Base-by-base conservation (phyloP, 2,329 filamentous ascomycete species). In the Fusarium oligoseptatum region DNA sequence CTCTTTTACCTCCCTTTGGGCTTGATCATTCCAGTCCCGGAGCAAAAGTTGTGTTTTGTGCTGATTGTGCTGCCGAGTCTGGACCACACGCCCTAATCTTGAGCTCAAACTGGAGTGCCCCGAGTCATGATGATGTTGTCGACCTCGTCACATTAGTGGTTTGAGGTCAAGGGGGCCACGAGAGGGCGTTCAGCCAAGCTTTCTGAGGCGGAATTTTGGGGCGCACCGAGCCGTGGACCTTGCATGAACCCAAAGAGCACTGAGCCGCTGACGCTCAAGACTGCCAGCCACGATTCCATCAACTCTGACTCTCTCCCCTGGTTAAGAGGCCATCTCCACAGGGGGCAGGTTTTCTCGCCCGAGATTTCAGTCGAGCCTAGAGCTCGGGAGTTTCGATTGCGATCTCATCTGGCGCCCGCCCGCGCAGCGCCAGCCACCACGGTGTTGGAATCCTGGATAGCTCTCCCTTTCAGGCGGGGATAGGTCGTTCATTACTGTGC, bases 311-410 rank as follows among this genome's bases (percentile, higher is more conserved):
- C 48, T 48, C 14, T 27, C 22, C 37, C 15, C 41, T 60, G 29
- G 50, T 41, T 37, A 32, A 52, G 27, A 52, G 48, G 60, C n/a
- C 64, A 64, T 70, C 60, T 67, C 60, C 60, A 34, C 58, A 71
- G 48, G 58, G 45, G 58, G 10, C 17, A 32, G 11, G 17, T 14
- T 32, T 34, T 39, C 36, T 76, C 69, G 77, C 77, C 75, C 70
- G 70, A 70, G 52, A 72, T 77, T 76, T 78, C 68, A 78, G 77
- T 76, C 77, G 74, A 68, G 58, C 17, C 75, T 71, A 77, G 41
- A 50, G 36, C 14, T 45, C 45, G 29, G 52, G 39, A 66, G 61
- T 34, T 36, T 45, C 52, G 72, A 75, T 75, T 73, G 62, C 66
- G 72, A 75, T 75, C 69, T 73, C 22, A 24, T 64, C 57, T 60